phyloP scores from a whole-genome alignment of 2,329 filamentous ascomycete species.

The Trichothecium roseum region DNA sequence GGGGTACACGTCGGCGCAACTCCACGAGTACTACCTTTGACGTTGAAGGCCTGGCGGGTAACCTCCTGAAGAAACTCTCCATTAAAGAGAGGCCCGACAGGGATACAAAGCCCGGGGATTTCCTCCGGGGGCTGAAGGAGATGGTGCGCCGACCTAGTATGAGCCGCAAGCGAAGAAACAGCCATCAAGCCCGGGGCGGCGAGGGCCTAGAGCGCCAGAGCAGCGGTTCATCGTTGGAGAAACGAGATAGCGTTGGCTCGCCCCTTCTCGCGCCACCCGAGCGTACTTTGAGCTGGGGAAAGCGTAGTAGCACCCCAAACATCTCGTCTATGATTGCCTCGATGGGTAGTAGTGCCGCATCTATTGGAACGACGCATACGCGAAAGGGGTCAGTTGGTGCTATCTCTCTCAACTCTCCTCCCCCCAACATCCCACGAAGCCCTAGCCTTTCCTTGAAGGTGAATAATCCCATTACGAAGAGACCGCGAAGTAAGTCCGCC shows the following conservation, averaged over 20 bases:
- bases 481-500: conserved; percentile 45
- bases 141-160: conserved; percentile 40
- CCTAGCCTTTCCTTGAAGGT: conserved; percentile 23
- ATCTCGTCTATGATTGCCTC: conserved; percentile 48
- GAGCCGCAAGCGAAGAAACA: conserved; percentile 36
- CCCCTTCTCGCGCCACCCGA: conserved; percentile 36
- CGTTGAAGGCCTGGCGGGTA: conserved; percentile 43
- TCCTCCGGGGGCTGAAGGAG: conserved; percentile 38
- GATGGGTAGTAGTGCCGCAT: conserved; percentile 43
- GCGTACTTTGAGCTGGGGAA: conserved; percentile 41
- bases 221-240: conserved; percentile 15
- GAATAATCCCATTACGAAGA: conserved; percentile 34
- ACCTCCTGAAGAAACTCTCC: conserved; percentile 52
- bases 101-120: conserved; percentile 33
- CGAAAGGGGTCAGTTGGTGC: conserved; percentile 51
- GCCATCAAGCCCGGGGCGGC: conserved; percentile 22
- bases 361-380: conserved; percentile 45
- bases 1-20: conserved; percentile 58
- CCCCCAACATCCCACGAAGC: conserved; percentile 1
- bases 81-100: conserved; percentile 32
- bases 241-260: conserved; percentile 26
- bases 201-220: conserved; percentile 14
- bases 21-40: conserved; percentile 46
- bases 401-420: conserved; percentile 23
- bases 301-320: conserved; percentile 37